Evolutionary conservation across 1,284 basidiomycete species (phyloP), one percentile per base, ranked within the genome.

Genomic region (Ganoderma multipileum): DNA sequence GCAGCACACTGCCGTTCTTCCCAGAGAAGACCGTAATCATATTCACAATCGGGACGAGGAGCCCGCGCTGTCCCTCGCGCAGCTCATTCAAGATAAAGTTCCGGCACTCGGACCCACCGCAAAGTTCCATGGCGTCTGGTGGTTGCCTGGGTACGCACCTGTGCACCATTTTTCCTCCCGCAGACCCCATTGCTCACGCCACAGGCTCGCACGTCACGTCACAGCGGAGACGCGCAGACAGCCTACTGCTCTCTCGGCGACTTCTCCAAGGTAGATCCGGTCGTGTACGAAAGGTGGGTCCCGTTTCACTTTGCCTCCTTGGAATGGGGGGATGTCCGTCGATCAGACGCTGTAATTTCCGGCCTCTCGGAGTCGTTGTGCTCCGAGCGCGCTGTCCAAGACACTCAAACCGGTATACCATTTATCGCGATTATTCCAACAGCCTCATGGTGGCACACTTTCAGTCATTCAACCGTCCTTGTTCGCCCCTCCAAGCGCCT

Each of bases 151-250:
- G 77, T 78, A 70, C n/a, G 71, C n/a, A 2, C 12, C 23, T 26
- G 16, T 11, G 18, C 42, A 8, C 38, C 61, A 36, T 50, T 12
- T 12, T 26, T 33, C n/a, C 47, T 33, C 6, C 41, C 14, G 38
- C 8, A 44, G 3, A 23, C 44, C n/a, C 20, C 42, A 14, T 41
- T 28, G 50, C 44, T 44, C 59, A 57, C 26, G 64, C 42, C 33
- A 18, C 8, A 41, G 4, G 5, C 36, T 26, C 11, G 52, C 57
- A n/a, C 26, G n/a, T 20, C 36, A n/a, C 33, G 12, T 30, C 6
- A 47, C 63, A 79, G 77, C 1, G 74, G 73, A 16, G 64, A 77
- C 62, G 66, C 71, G 9, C 77, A 79, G 55, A 78, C 77, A 2
- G 71, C 76, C 20, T 78, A 76, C 64, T 72, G 72, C 36, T 74